A percentile compares a stretch with the other conserved stretches of the same genome.
These are phyloP conservation scores for Deakozyma indianensis DNA, from an alignment of 805 yeast genomes.

Conservation along the genomic window DNA sequence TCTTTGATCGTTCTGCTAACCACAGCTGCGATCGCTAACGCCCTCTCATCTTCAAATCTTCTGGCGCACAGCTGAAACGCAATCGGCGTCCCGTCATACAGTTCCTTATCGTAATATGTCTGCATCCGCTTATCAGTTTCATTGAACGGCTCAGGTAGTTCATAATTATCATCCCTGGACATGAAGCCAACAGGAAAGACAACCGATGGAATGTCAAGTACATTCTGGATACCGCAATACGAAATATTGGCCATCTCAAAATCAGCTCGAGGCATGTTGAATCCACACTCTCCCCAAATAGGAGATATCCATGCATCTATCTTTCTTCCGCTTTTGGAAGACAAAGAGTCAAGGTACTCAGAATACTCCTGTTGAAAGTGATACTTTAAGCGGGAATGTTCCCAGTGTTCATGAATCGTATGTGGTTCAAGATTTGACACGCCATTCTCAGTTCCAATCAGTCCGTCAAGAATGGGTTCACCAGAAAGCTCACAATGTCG, in stretches of 20 bases:
- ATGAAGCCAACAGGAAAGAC: neutral
- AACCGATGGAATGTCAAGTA: neutral
- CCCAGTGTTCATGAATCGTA: neutral
- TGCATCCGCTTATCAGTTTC: neutral
- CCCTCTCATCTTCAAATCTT: neutral
- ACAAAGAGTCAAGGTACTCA: neutral
- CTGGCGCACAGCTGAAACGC: neutral
- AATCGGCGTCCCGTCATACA: neutral
- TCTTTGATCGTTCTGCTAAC: no score
- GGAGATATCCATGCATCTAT: neutral
- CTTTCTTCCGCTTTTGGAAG: neutral
- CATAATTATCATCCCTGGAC: neutral
- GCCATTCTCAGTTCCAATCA: neutral
- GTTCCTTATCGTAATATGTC: neutral
- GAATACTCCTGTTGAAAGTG: slow-evolving; percentile 1
- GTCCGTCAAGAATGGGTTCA: slow-evolving; percentile 1
- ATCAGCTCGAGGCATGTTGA: slow-evolving; percentile 1
- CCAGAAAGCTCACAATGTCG: neutral
- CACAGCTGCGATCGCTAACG: neutral
- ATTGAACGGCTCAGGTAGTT: neutral
- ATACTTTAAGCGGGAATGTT: neutral
- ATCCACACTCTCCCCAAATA: neutral
- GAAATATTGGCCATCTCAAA: neutral
- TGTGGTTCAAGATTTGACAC: neutral
- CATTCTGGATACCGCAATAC: neutral